These are phyloP conservation scores for Pseudomassariella vexata DNA, from an alignment of 2,329 filamentous ascomycete species.

Conservation along the genomic window DNA sequence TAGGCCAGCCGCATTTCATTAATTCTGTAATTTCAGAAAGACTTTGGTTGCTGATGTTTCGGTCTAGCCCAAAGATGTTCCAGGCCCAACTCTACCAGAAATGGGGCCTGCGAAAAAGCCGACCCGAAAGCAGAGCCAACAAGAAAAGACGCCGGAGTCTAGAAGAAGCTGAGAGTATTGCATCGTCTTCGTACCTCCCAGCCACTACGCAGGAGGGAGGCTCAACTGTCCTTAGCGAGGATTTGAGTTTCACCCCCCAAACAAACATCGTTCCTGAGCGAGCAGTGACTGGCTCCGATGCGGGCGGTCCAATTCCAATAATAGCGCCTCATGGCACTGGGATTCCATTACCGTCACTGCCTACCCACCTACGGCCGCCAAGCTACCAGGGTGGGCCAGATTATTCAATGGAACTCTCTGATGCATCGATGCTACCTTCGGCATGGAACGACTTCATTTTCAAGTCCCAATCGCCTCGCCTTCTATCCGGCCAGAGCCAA, in stretches of 20 bases:
- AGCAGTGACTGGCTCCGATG: too few species aligned
- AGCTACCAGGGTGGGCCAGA: too few species aligned
- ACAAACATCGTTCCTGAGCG: not conserved
- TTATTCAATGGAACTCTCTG: too few species aligned
- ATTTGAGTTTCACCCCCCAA: not conserved
- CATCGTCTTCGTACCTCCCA: not conserved
- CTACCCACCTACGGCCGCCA: too few species aligned
- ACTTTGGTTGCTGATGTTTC: not conserved
- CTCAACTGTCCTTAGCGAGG: not conserved
- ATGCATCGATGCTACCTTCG: too few species aligned
- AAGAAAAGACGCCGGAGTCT: conserved; percentile 4
- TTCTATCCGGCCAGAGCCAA: not conserved
- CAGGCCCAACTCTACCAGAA: conserved; percentile 9
- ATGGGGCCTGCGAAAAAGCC: conserved; percentile 8
- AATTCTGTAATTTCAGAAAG: too few species aligned
- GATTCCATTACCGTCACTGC: too few species aligned
- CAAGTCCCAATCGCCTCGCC: not conserved
- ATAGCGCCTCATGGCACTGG: too few species aligned
- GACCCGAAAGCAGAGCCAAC: not conserved
- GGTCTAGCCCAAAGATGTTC: conserved; percentile 9
- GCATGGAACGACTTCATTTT: not conserved
- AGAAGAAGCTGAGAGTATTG: conserved; percentile 3
- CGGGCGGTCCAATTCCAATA: too few species aligned
- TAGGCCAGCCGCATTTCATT: too few species aligned
- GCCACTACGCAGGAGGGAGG: not conserved